Percentiles rank a stretch among this genome's conserved stretches.
Conservation (phyloP, 257 asterid genomes). For the Lithospermum erythrorhizon region DNA sequence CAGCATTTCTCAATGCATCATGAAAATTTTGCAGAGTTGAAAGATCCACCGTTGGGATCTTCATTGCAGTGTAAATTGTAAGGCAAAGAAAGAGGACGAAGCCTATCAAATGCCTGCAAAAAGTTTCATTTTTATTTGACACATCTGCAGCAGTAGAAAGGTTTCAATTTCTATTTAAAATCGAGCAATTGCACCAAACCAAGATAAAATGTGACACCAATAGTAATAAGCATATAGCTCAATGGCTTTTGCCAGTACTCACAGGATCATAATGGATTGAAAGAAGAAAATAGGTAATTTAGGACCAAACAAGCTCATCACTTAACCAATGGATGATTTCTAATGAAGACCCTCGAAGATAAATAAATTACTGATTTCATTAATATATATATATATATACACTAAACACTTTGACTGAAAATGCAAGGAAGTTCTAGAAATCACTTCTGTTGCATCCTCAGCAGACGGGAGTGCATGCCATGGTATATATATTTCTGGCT, state of each 20-base stretch:
- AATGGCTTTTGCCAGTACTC: no score
- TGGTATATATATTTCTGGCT: no score
- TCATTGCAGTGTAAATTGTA: constrained; percentile 84
- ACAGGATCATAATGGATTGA: neutral
- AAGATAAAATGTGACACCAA: no score
- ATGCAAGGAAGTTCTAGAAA: neutral
- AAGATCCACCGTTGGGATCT: constrained; percentile 67
- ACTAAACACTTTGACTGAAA: neutral
- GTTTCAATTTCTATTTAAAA: neutral
- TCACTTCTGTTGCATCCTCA: no score
- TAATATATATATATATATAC: no score
- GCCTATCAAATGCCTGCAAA: constrained; percentile 93
- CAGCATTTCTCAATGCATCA: constrained; percentile 59
- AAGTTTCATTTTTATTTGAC: constrained; percentile 5
- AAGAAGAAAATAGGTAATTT: neutral
- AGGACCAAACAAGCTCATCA: neutral
- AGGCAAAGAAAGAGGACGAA: constrained; percentile 83
- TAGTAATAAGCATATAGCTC: no score
- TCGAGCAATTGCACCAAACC: no score
- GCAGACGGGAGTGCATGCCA: no score
- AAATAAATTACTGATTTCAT: neutral
- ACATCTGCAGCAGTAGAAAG: neutral
- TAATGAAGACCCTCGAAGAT: no score
- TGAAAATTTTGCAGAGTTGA: constrained; percentile 48
- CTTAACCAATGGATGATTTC: neutral